Base-by-base conservation (phyloP, 805 yeast genomes). In the Candida vartiovaarae region DNA sequence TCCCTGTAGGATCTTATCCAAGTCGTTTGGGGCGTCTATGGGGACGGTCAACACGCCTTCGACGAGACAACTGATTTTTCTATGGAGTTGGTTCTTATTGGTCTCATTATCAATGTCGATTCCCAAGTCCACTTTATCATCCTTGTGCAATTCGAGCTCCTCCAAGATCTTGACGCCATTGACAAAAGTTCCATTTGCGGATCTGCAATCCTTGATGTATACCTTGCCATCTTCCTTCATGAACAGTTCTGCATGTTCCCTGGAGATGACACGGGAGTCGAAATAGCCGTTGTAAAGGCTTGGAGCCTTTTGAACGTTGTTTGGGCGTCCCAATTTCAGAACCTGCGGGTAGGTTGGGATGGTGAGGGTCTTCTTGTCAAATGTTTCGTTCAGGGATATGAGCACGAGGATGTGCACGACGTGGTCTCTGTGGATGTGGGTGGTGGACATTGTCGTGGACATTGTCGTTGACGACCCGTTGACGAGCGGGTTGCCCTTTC, bases 131-230 rank as follows among this genome's bases (percentile, higher is more conserved):
- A 93, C 73, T n/a, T 77, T 71, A 63, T 93, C 99, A 26, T 86
- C 90, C n/a, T 80, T 70, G 44, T 79, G 72, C 40, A 93, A 64
- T 52, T 81, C 86, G 23, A 76, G 77, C 36, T 78, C 83, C 41
- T 56, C 54, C 8, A 67, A 65, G 45, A 93, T 71, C 49, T 89
- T 80, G 35, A 66, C 70, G 31, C 81, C 86, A 61, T 93, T 93
- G 39, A 93, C 77, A 61, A 84, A 95, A 0, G 99, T 91, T 8
- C 99, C 99, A 63, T 93, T 93, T 25, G 96, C 84, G 3, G 95
- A 84, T 45, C 89, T 88, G 57, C 89, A 74, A 65, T 93, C 99
- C 52, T 82, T 78, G 26, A 93, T 74, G 71, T 73, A 87, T 23
- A 95, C 72, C 46, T 74, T 74, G 5, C 90, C 89, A 15, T 77